phyloP scores from a whole-genome alignment of 2,329 filamentous ascomycete species.

The Exophiala viscosa region DNA sequence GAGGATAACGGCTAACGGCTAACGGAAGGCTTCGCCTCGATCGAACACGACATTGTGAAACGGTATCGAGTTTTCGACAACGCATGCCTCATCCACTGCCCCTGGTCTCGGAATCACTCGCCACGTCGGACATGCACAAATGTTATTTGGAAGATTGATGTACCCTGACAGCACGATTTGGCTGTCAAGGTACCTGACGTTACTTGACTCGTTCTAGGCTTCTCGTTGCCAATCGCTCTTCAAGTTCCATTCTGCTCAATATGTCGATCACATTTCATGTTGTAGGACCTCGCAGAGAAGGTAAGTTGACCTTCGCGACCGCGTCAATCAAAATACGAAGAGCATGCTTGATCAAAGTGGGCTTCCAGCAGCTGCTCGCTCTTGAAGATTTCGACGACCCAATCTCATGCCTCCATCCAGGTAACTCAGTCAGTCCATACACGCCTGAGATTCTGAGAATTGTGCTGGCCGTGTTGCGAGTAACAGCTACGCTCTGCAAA shows the following conservation, averaged over 20 bases:
- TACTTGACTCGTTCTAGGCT: background rate
- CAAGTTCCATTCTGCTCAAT: background rate
- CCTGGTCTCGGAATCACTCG: background rate
- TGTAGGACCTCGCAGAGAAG: too few relatives aligned
- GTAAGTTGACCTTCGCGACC: too few relatives aligned
- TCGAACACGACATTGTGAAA: conserved; percentile 10
- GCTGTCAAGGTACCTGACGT: background rate
- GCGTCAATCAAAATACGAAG: too few relatives aligned
- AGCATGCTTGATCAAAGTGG: too few relatives aligned
- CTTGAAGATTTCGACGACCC: too few relatives aligned
- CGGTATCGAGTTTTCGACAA: conserved; percentile 5
- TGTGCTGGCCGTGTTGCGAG: too few relatives aligned
- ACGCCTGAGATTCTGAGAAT: too few relatives aligned
- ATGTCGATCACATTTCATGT: background rate
- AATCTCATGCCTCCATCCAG: too few relatives aligned
- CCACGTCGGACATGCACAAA: background rate
- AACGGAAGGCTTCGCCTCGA: background rate
- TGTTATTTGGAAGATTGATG: background rate
- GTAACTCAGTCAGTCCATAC: too few relatives aligned
- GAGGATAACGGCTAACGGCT: background rate
- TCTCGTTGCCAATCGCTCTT: background rate
- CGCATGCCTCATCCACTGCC: background rate
- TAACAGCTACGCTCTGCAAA: too few relatives aligned
- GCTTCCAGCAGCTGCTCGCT: too few relatives aligned
- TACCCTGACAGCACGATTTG: background rate